Percentiles rank a stretch among this genome's conserved stretches.
These are phyloP conservation scores for Ilyonectria robusta DNA, from an alignment of 2,329 filamentous ascomycete species.

Conservation along the genomic window DNA sequence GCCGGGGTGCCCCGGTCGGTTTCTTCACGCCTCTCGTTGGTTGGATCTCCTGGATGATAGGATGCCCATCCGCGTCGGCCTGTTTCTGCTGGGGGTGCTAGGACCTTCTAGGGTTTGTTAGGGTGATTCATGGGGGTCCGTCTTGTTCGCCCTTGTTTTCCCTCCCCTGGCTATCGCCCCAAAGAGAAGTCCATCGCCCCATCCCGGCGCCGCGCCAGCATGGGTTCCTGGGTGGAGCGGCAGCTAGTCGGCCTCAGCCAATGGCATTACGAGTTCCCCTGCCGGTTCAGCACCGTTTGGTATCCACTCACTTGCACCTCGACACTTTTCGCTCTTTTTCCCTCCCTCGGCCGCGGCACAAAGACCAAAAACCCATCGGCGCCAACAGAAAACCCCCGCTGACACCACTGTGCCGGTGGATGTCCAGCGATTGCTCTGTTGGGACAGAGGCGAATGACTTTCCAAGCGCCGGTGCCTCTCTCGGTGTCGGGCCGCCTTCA, in stretches of 20 bases:
- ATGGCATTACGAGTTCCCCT: slow-evolving; percentile 19
- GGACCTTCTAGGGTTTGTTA: slow-evolving; percentile 7
- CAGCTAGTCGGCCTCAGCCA: slow-evolving; percentile 13
- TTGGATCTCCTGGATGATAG: slow-evolving; percentile 18
- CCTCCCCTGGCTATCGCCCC: slow-evolving; percentile 40
- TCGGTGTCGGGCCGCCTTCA: background rate
- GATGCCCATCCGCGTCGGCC: slow-evolving; percentile 3
- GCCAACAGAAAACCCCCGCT: background rate
- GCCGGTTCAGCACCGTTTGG: background rate
- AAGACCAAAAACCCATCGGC: background rate
- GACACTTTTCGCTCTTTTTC: background rate
- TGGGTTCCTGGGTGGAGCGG: slow-evolving; percentile 24
- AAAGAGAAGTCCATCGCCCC: slow-evolving; percentile 34
- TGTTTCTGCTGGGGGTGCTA: slow-evolving; percentile 23
- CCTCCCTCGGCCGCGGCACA: background rate
- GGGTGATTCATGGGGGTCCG: background rate
- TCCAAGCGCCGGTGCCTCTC: background rate
- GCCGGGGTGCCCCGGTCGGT: slow-evolving; percentile 6
- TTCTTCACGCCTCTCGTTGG: slow-evolving; percentile 18
- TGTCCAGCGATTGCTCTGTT: background rate
- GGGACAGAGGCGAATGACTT: background rate
- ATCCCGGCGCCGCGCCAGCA: slow-evolving; percentile 38
- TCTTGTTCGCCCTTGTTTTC: slow-evolving; percentile 9
- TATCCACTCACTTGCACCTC: slow-evolving; percentile 2
- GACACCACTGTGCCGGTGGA: background rate